A percentile compares a stretch with the other conserved stretches of the same genome.
phyloP scores from a whole-genome alignment of 2,329 filamentous ascomycete species.

The Pseudocercospora fuligena region DNA sequence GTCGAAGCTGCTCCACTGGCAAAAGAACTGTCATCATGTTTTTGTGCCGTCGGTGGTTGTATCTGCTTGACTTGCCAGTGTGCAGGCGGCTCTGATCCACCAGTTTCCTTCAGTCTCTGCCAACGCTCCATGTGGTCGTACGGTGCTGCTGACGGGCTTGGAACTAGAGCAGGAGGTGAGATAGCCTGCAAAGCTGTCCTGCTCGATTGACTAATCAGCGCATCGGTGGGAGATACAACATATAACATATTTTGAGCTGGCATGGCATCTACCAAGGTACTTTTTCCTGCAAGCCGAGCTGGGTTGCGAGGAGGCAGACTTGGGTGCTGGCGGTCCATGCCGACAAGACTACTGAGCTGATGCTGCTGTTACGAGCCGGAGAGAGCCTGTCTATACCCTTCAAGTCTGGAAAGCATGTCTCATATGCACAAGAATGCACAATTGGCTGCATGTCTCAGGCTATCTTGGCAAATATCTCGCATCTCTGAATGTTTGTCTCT shows the following conservation, averaged over 20 bases:
- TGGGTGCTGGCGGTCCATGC: not conserved
- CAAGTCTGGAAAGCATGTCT: not conserved
- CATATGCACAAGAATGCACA: not conserved
- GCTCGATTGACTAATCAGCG: not conserved
- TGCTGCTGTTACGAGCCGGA: not conserved
- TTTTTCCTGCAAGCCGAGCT: not conserved
- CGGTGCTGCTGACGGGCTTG: not conserved
- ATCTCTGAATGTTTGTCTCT: not conserved
- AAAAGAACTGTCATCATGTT: not conserved
- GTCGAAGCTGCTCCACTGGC: not conserved
- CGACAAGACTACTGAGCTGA: not conserved
- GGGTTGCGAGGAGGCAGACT: not conserved
- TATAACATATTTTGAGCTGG: not conserved
- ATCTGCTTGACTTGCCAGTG: not conserved
- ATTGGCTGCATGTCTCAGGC: not conserved
- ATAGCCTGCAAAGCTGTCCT: not conserved
- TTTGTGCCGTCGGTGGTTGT: not conserved
- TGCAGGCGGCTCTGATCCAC: not conserved
- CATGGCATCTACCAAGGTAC: not conserved
- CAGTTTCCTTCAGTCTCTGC: not conserved
- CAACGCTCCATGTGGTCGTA: not conserved
- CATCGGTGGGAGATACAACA: not conserved
- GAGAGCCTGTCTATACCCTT: not conserved
- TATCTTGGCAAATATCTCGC: not conserved
- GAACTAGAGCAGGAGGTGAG: not conserved